phyloP scores from a whole-genome alignment of 1,284 basidiomycete species.

The Pseudozyma sp. region DNA sequence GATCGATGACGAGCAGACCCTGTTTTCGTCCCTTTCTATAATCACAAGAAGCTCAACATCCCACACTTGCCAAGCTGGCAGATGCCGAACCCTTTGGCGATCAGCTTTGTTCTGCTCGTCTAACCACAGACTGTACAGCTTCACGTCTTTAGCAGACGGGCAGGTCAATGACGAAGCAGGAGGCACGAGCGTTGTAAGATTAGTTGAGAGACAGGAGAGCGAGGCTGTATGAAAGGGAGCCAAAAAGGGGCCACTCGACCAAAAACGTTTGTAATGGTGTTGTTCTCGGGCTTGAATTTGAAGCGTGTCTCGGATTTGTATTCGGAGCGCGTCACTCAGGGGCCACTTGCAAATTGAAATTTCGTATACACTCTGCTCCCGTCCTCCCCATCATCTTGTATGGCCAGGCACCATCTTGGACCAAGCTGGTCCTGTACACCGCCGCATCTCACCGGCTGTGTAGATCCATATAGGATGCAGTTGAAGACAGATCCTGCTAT shows the following conservation, averaged over 20 bases:
- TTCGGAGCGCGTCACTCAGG: constrained; percentile 27
- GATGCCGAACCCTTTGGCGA: neutral
- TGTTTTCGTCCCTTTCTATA: neutral
- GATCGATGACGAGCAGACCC: too few relatives aligned
- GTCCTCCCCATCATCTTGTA: too few relatives aligned
- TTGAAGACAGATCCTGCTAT: too few relatives aligned
- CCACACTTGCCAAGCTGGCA: neutral
- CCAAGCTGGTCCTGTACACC: too few relatives aligned
- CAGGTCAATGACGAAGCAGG: neutral
- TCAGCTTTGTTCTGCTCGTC: neutral
- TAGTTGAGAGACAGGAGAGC: neutral
- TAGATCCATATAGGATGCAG: too few relatives aligned
- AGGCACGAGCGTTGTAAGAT: neutral
- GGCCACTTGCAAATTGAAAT: constrained; percentile 1
- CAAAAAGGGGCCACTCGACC: constrained; percentile 9
- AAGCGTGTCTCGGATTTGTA: constrained; percentile 17
- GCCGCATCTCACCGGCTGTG: too few relatives aligned
- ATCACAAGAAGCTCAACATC: neutral
- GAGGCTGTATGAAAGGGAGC: constrained; percentile 5
- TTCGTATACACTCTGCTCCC: neutral
- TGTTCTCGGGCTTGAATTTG: constrained; percentile 25
- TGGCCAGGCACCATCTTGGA: too few relatives aligned
- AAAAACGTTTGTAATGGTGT: constrained; percentile 31
- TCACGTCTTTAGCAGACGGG: too few relatives aligned
- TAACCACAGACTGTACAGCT: too few relatives aligned